Percentiles rank a stretch among this genome's conserved stretches.
These are phyloP conservation scores for Ascomycota sp. DNA, from an alignment of 2,329 filamentous ascomycete species.

Conservation along the genomic window DNA sequence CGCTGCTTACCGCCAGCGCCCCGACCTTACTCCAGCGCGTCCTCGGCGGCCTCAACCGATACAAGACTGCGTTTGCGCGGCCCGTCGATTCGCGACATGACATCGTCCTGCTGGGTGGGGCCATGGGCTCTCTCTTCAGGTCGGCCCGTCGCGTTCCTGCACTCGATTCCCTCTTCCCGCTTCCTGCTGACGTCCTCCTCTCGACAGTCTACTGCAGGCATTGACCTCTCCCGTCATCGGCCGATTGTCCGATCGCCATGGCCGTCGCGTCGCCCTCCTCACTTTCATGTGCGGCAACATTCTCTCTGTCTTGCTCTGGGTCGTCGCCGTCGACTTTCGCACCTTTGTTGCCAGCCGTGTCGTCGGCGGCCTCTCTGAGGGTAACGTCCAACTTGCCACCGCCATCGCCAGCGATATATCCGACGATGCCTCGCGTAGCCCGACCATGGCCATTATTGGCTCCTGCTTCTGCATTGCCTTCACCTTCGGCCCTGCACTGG, in stretches of 20 bases:
- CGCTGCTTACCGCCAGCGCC: constrained; percentile 22
- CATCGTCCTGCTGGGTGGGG: constrained; percentile 84
- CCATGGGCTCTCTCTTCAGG: constrained; percentile 79
- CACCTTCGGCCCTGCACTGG: constrained; percentile 83
- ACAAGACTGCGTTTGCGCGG: constrained; percentile 81
- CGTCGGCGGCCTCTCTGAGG: constrained; percentile 84
- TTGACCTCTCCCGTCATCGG: constrained; percentile 85
- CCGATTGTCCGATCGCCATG: constrained; percentile 68
- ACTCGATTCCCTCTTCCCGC: background rate
- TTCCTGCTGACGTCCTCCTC: background rate
- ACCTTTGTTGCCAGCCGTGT: constrained; percentile 88
- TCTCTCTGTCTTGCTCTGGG: constrained; percentile 82
- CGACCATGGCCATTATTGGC: constrained; percentile 90
- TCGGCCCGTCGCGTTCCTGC: constrained; percentile 13
- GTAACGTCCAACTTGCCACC: constrained; percentile 88
- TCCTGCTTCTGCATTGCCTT: constrained; percentile 95
- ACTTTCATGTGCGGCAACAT: constrained; percentile 90
- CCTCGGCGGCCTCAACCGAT: constrained; percentile 68
- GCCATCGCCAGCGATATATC: constrained; percentile 95
- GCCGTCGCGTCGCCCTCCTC: constrained; percentile 68
- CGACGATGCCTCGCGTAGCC: constrained; percentile 61
- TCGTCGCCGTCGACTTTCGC: constrained; percentile 78
- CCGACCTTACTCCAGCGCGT: constrained; percentile 58
- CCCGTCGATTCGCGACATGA: constrained; percentile 95
- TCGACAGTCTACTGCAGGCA: constrained; percentile 59